Evolutionary conservation across 2,329 filamentous ascomycete species (phyloP).

Genomic region (Huntiella decipiens): DNA sequence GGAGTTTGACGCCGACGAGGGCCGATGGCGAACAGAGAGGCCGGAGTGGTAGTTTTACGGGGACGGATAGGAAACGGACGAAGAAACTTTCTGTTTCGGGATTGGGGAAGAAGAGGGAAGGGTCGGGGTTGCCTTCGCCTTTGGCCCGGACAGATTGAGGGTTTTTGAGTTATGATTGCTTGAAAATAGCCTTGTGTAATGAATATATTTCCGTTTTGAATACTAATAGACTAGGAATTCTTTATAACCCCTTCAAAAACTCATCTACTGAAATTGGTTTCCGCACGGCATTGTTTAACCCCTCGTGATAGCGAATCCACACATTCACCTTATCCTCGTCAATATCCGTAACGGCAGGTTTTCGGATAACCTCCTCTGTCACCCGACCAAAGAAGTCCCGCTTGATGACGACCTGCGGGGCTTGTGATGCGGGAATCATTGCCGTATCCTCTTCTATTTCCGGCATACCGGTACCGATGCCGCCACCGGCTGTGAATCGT

Average conservation of each 20-base stretch:
- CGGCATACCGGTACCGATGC: slow-evolving; percentile 21
- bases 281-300: slow-evolving; percentile 76
- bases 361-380: slow-evolving; percentile 26
- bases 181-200: neutral
- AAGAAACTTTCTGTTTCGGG: slow-evolving; percentile 9
- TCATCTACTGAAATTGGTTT: slow-evolving; percentile 72
- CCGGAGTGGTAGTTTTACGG: slow-evolving; percentile 6
- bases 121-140: slow-evolving; percentile 3
- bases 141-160: slow-evolving; percentile 7
- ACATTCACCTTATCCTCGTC: slow-evolving; percentile 35
- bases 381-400: slow-evolving; percentile 74
- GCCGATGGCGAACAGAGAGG: slow-evolving; percentile 19
- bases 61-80: slow-evolving; percentile 6
- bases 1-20: slow-evolving; percentile 29
- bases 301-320: slow-evolving; percentile 82
- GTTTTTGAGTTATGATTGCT: slow-evolving; percentile 3
- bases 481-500: slow-evolving; percentile 34
- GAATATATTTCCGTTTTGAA: no score
- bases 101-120: slow-evolving; percentile 4
- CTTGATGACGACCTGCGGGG: slow-evolving; percentile 30
- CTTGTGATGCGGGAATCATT: neutral
- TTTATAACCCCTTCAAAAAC: slow-evolving; percentile 43
- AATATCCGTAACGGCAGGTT: slow-evolving; percentile 19
- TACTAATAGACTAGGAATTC: no score
- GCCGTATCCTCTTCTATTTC: slow-evolving; percentile 18